These are phyloP conservation scores for Ophiocordyceps camponoti-rufipedis DNA, from an alignment of 2,329 filamentous ascomycete genomes.

Conservation along the genomic window DNA sequence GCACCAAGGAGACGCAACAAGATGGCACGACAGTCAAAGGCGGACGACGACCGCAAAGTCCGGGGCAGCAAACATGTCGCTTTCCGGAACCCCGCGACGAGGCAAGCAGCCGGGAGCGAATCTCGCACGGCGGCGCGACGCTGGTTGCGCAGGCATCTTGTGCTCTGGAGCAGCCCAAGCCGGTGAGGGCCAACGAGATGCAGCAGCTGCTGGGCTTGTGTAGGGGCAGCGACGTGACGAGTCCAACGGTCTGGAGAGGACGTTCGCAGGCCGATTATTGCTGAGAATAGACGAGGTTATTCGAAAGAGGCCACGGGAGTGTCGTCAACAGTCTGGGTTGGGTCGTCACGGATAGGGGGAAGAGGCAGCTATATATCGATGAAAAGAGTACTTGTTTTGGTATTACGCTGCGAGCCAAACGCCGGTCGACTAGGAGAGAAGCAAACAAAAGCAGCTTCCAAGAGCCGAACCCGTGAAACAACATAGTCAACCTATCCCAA, in stretches of 20 bases:
- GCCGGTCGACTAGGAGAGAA: too few species aligned
- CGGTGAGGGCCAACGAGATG: slow-evolving; percentile 12
- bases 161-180: slow-evolving; percentile 12
- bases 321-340: too few species aligned
- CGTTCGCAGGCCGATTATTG: too few species aligned
- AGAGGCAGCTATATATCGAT: too few species aligned
- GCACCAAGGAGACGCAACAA: neutral
- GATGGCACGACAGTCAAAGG: neutral
- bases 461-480: neutral
- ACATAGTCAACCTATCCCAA: neutral
- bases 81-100: neutral
- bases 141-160: slow-evolving; percentile 12
- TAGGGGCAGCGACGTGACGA: slow-evolving; percentile 6
- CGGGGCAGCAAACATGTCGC: neutral
- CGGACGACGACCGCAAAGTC: neutral
- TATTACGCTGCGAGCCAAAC: too few species aligned
- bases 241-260: slow-evolving; percentile 5
- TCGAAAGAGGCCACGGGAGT: too few species aligned
- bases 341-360: too few species aligned
- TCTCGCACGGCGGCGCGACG: slow-evolving; percentile 6
- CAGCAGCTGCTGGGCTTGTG: slow-evolving; percentile 12
- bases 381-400: too few species aligned
- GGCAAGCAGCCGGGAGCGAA: slow-evolving; percentile 3
- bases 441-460: neutral
- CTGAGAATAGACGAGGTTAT: too few species aligned